Base-by-base conservation (phyloP, 495 filamentous ascomycete genomes). In the Penicillium soppii region DNA sequence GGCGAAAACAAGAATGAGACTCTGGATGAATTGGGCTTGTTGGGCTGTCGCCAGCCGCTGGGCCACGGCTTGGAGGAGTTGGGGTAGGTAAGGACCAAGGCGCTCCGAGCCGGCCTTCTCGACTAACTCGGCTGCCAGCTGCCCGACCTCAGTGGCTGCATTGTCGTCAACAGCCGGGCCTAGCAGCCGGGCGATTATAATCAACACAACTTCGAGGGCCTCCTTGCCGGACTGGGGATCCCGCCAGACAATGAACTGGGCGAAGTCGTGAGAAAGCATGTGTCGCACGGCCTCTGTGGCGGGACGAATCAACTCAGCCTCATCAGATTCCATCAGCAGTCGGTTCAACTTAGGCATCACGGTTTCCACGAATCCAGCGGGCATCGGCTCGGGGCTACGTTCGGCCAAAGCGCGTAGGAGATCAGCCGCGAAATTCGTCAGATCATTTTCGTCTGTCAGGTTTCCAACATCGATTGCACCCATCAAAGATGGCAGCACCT, bases 131-230 rank as follows among this genome's bases (percentile, higher is more conserved):
- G 92, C 94, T 1, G 94, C 94, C 42, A 98, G 80, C 22, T 92
- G 90, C 50, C 94, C 94, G 21, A 98, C 91, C 71, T 97, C 95
- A 6, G 90, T 88, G n/a, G 95, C 94, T 7, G 91, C 88, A 46
- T 88, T 88, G 56, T 97, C 94, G 43, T 91, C 88, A 23, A 97
- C 84, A 2, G 79, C 68, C 0, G 90, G 87, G 1, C 87, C 84
- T 17, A 98, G 79, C 5, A 98, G 78, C n/a, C 92, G 88, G 66
- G 96, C 94, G 57, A 98, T 92, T 57, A 98, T 92, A 45, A 90
- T 76, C 35, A 98, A 79, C 20, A 88, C 86, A 15, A 95, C 85
- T 67, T 97, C 92, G 10, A 96, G 79, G 23, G 94, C 95, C 22
- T 84, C 87, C 56, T 91, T 89, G 43, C 85, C 86, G 32, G 78